Base-by-base conservation (phyloP, 192 early-diverging fungal genomes). In the Obelidium mucronatum region DNA sequence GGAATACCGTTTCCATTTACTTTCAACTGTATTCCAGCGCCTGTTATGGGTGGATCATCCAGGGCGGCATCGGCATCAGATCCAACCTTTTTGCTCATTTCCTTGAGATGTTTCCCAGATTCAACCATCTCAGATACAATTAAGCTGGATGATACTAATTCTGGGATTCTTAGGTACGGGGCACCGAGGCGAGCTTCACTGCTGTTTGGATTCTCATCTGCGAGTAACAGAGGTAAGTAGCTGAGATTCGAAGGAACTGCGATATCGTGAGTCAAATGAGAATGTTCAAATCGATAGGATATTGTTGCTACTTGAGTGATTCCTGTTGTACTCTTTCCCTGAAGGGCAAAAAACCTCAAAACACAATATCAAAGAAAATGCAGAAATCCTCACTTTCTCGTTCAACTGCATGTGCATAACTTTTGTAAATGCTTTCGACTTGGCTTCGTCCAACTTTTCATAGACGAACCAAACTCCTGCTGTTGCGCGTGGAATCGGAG, bases 401-500 rank as follows among this genome's bases (percentile, higher is more conserved):
- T 53, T 53, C 52, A 53, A 62, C 17, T 22, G 31, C 22, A 31
- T 34, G 33, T 62, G 60, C 17, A 19, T 2, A 26, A 22, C 60
- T 62, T 17, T 26, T 19, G 17, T 19, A 26, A 24, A 34, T 1
- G 1, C n/a, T 60, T 66, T 69, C 19, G 24, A 11, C 52, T 53
- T 53, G 19, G 24, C 53, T 17, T 30, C 17, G 6, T 36, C 33
- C 40, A 40, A 13, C 36, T 74, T 58, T 58, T 66, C 30, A 42
- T 79, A 82, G 2, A 60, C 48, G 31, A 80, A 78, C 82, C 82
- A 83, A 2, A 80, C 82, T 11, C 67, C 73, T n/a, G 82, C 82
- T 6, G 76, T 83, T 30, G 82, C 82, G 2, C 76, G 42, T 1
- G 82, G 82, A 19, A 83, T 74, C 19, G 82, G 82, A 4, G 76